Evolutionary conservation across 805 yeast species (phyloP).

Genomic region (Sugiyamaella lignohabitans): DNA sequence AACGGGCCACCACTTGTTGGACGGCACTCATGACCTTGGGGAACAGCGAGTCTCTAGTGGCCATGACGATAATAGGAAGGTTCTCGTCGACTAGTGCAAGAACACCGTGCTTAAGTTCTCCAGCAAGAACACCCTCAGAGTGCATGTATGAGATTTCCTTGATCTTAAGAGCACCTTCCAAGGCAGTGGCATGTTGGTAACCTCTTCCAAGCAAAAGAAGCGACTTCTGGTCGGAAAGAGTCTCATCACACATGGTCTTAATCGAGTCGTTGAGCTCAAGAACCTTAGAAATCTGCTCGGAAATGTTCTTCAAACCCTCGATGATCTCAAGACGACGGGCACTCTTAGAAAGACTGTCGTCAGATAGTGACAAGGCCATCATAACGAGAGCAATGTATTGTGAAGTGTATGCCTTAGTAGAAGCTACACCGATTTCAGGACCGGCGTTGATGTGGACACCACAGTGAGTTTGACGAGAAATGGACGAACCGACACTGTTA

Average conservation of each 20-base stretch:
- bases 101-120: conserved; percentile 98
- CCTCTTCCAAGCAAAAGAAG: conserved; percentile 93
- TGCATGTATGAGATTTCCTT: conserved; percentile 98
- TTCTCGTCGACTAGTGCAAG: conserved; percentile 92
- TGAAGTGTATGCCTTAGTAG: conserved; percentile 97
- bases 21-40: conserved; percentile 94
- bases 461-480: conserved; percentile 95
- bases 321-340: conserved; percentile 80
- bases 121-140: conserved; percentile 98
- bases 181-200: conserved; percentile 91
- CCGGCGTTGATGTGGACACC: conserved; percentile 99
- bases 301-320: conserved; percentile 75
- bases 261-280: conserved; percentile 67
- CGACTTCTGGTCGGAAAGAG: conserved; percentile 76
- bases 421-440: conserved; percentile 99
- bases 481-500: conserved; percentile 93
- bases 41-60: conserved; percentile 92
- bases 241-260: conserved; percentile 63
- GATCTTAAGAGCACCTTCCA: conserved; percentile 97
- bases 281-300: conserved; percentile 76
- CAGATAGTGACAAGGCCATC: conserved; percentile 93
- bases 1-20: conserved; percentile 94
- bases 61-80: conserved; percentile 91
- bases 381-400: conserved; percentile 95
- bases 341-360: conserved; percentile 73